Evolutionary conservation across 192 early-diverging fungal species (phyloP).

Genomic region (Chytriomyces hyalinus): DNA sequence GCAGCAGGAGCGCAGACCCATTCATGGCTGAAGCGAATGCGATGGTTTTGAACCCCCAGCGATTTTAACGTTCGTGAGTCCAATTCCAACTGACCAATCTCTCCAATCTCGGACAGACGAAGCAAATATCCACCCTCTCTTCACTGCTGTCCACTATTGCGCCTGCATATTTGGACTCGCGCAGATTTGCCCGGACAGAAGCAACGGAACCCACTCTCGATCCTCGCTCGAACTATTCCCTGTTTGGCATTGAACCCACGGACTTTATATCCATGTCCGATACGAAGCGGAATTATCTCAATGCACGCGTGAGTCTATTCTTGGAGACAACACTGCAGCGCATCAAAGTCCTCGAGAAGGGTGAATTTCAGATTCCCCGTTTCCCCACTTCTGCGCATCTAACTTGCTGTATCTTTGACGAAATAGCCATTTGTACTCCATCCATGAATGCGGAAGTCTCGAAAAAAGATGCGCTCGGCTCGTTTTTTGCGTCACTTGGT

Average conservation of each 20-base stretch:
- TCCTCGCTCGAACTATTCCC: background rate
- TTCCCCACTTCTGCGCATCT: background rate
- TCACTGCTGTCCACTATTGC: background rate
- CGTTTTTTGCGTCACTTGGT: background rate
- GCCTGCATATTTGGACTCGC: background rate
- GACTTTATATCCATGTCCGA: slow-evolving; percentile 8
- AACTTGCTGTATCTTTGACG: background rate
- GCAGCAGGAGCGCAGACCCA: background rate
- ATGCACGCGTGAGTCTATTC: slow-evolving; percentile 14
- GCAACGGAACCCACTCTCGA: background rate
- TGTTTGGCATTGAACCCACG: background rate
- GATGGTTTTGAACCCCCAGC: background rate
- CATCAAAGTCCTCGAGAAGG: background rate
- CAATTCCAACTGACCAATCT: background rate
- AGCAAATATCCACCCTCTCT: background rate
- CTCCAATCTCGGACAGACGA: background rate
- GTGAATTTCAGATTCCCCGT: background rate
- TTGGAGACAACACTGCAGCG: slow-evolving; percentile 19
- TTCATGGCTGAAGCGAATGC: background rate
- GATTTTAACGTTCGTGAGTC: background rate
- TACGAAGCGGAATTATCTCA: slow-evolving; percentile 32
- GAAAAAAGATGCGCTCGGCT: background rate
- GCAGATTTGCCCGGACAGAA: background rate
- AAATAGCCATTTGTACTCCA: background rate
- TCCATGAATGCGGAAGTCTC: background rate